A percentile compares a stretch with the other conserved stretches of the same genome.
These are phyloP conservation scores for Candida cerambycidarum DNA, from an alignment of 805 yeast species.

Conservation along the genomic window DNA sequence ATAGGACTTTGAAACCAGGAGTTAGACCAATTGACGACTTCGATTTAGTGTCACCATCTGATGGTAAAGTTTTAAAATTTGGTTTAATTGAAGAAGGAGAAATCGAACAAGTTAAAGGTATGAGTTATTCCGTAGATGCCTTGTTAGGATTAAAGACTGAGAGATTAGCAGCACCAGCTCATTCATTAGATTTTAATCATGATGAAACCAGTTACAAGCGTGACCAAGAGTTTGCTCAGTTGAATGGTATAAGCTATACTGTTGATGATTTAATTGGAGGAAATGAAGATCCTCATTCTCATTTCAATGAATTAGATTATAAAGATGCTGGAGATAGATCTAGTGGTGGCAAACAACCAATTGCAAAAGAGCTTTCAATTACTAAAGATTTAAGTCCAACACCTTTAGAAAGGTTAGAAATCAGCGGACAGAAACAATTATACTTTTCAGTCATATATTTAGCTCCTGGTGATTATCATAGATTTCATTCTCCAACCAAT, in stretches of 20 bases:
- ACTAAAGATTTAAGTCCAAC: conserved; percentile 42
- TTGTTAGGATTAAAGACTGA: conserved; percentile 66
- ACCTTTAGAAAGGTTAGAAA: conserved; percentile 29
- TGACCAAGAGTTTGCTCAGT: conserved; percentile 73
- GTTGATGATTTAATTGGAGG: conserved; percentile 67
- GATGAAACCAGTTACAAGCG: conserved; percentile 46
- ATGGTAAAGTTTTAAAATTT: conserved; percentile 83
- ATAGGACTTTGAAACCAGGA: conserved; percentile 75
- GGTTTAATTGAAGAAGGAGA: conserved; percentile 82
- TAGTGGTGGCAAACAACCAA: conserved; percentile 29
- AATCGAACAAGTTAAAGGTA: conserved; percentile 95
- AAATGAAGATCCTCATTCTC: conserved; percentile 32
- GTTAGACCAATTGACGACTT: conserved; percentile 70
- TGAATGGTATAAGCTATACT: conserved; percentile 72
- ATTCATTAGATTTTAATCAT: conserved; percentile 46
- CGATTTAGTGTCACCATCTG: conserved; percentile 84
- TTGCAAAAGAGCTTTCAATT: conserved; percentile 37
- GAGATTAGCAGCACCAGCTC: conserved; percentile 55
- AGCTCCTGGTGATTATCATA: conserved; percentile 98
- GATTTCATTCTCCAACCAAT: conserved; percentile 92
- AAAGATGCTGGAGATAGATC: conserved; percentile 72
- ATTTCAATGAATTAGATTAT: conserved; percentile 48
- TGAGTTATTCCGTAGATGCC: conserved; percentile 88
- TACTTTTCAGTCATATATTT: conserved; percentile 89
- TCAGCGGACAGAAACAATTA: conserved; percentile 51